Evolutionary conservation across 208 protist species (phyloP).

Genomic region (Willaertia magna): DNA sequence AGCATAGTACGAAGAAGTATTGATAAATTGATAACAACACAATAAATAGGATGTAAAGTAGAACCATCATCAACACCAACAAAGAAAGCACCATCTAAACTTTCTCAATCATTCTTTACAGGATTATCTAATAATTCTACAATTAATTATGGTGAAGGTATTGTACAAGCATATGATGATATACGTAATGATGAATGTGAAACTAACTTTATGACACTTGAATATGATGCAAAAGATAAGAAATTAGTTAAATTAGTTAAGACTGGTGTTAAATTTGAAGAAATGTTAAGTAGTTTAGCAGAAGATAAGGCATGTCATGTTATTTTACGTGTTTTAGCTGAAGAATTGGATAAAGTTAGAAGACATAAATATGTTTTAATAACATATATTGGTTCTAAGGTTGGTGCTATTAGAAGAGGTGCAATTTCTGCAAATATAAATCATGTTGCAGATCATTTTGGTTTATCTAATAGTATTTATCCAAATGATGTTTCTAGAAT

Average conservation of each 20-base stretch:
- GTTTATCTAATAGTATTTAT: background rate
- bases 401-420: background rate
- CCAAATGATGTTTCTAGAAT: background rate
- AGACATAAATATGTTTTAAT: background rate
- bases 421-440: background rate
- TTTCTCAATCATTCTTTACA: too few relatives aligned
- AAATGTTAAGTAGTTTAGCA: background rate
- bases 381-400: background rate
- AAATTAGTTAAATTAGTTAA: background rate
- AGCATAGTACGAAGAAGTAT: too few relatives aligned
- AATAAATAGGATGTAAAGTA: too few relatives aligned
- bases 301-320: background rate
- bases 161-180: background rate
- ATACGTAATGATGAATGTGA: background rate
- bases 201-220: background rate
- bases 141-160: background rate
- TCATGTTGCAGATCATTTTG: background rate
- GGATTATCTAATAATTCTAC: too few relatives aligned
- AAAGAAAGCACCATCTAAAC: too few relatives aligned
- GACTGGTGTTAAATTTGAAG: background rate
- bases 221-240: background rate
- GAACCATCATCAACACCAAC: too few relatives aligned
- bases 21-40: too few relatives aligned
- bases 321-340: background rate
- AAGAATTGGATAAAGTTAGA: background rate